phyloP scores from a whole-genome alignment of 192 early-diverging fungal genomes.

The Backusella sp. region DNA sequence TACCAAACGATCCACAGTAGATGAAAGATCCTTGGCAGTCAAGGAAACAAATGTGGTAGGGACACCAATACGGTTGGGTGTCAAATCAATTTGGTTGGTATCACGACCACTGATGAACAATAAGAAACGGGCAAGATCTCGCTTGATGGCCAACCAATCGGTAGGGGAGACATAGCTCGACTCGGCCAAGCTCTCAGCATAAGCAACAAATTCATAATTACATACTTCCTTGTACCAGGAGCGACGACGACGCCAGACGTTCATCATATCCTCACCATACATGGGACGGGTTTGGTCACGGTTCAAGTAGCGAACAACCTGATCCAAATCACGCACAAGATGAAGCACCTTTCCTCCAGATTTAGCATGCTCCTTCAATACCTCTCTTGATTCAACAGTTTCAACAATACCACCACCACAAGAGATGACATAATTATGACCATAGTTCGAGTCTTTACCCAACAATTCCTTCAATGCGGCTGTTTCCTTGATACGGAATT shows the following conservation, averaged over 20 bases:
- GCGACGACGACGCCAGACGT: conserved; percentile 78
- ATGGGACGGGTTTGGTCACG: conserved; percentile 82
- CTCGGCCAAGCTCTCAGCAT: conserved; percentile 31
- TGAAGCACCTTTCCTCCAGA: conserved; percentile 72
- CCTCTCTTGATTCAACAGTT: conserved; percentile 59
- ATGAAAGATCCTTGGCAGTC: conserved; percentile 66
- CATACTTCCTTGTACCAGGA: conserved; percentile 78
- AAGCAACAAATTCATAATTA: conserved; percentile 77
- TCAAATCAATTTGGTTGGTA: conserved; percentile 28
- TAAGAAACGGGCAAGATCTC: conserved; percentile 73
- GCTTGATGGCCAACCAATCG: conserved; percentile 73
- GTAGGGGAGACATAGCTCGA: conserved; percentile 44
- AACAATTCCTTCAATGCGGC: conserved; percentile 65
- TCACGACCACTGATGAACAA: conserved; percentile 57
- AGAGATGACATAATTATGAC: conserved; percentile 70
- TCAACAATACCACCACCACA: conserved; percentile 98
- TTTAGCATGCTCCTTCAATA: conserved; percentile 61
- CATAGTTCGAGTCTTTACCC: conserved; percentile 39
- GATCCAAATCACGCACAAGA: conserved; percentile 75
- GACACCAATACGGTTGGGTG: conserved; percentile 34
- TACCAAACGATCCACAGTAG: conserved; percentile 51
- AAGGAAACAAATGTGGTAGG: conserved; percentile 86
- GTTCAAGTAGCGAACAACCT: conserved; percentile 77
- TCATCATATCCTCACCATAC: conserved; percentile 75
- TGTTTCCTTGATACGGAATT: conserved; percentile 82